These are phyloP conservation scores for Quercus wislizeni DNA, from an alignment of 306 rosid genomes.

Conservation along the genomic window DNA sequence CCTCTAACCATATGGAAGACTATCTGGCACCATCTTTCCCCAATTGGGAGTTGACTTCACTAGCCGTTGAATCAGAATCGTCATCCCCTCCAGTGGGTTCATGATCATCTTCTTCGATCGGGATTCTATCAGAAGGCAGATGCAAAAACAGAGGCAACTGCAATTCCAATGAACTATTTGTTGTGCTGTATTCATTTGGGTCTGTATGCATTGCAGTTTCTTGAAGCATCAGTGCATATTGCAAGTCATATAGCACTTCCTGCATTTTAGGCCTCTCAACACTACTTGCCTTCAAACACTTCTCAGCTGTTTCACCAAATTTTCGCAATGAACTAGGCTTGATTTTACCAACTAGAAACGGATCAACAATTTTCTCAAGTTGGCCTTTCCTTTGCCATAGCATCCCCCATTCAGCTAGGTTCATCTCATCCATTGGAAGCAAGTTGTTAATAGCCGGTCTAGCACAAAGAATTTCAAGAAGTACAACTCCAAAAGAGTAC, in stretches of 20 bases:
- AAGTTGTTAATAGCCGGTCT: slow-evolving; percentile 40
- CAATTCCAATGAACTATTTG: neutral
- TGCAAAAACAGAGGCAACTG: neutral
- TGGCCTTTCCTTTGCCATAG: slow-evolving; percentile 35
- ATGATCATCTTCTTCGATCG: neutral
- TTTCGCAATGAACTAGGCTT: slow-evolving; percentile 40
- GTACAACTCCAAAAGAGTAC: slow-evolving; percentile 56
- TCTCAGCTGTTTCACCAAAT: slow-evolving; percentile 32
- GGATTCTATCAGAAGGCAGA: slow-evolving; percentile 30
- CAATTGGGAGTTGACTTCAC: neutral
- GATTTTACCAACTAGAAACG: slow-evolving; percentile 31
- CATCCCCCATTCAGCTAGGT: slow-evolving; percentile 51
- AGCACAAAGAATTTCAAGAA: slow-evolving; percentile 50
- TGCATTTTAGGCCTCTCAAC: slow-evolving; percentile 50
- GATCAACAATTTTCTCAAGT: slow-evolving; percentile 37
- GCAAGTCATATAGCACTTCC: slow-evolving; percentile 51
- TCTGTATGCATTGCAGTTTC: neutral
- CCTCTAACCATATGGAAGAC: neutral
- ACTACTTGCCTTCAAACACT: slow-evolving; percentile 40
- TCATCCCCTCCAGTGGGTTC: neutral
- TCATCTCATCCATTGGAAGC: slow-evolving; percentile 32
- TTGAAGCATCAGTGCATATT: slow-evolving; percentile 25
- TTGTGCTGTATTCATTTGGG: neutral
- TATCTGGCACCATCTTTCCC: slow-evolving; percentile 27
- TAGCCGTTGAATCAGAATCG: neutral